Percentiles rank a stretch among this genome's conserved stretches.
Conservation (phyloP, 257 asterid species). For the Solanum paucissectum region DNA sequence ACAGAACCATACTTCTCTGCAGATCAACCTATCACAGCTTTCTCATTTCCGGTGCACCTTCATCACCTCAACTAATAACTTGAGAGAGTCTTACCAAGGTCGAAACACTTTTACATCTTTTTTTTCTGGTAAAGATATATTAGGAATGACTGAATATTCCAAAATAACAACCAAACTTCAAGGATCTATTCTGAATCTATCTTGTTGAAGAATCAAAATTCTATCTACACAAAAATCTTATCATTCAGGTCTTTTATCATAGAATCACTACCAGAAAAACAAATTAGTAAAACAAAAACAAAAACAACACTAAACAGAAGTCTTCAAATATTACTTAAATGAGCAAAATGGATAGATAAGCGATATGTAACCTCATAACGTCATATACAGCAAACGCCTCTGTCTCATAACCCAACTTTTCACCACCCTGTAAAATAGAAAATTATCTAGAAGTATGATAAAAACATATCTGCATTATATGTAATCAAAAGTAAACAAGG, state of each 20-base stretch:
- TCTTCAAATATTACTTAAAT: not conserved
- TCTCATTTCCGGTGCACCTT: not conserved
- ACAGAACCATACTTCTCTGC: not conserved
- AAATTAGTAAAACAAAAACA: not conserved
- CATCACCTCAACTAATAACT: not conserved
- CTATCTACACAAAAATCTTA: not conserved
- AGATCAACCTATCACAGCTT: not conserved
- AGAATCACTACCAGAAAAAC: not conserved
- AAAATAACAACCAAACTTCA: not conserved
- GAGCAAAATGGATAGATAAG: slow-evolving; percentile 1
- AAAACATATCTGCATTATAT: not conserved
- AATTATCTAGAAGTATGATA: not conserved
- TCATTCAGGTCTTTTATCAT: not conserved
- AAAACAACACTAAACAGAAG: not conserved
- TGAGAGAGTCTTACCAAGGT: not conserved
- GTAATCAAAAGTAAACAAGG: not conserved
- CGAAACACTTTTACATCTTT: not conserved
- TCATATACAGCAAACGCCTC: slow-evolving; percentile 94
- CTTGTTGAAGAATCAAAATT: not conserved
- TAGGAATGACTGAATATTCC: not conserved
- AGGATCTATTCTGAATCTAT: not conserved
- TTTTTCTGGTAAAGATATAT: not conserved
- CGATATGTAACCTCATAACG: slow-evolving; percentile 59
- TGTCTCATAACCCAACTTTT: slow-evolving; percentile 85
- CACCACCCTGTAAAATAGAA: slow-evolving; percentile 55